phyloP scores from a whole-genome alignment of 2,329 filamentous ascomycete species.

The Apiospora arundinis region DNA sequence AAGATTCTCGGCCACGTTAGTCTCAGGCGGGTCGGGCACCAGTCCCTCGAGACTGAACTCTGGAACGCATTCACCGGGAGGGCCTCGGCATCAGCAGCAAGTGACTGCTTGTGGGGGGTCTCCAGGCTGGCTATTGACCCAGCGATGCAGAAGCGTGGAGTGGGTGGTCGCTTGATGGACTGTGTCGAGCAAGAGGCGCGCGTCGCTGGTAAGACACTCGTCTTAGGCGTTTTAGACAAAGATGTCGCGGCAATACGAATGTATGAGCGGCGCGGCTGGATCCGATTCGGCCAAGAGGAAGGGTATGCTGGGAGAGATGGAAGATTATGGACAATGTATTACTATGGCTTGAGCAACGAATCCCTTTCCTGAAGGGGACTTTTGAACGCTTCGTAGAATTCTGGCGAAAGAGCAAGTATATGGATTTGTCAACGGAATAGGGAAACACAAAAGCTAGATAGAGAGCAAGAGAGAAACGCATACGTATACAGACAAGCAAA shows the following conservation, averaged over 20 bases:
- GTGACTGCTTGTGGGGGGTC: constrained; percentile 1
- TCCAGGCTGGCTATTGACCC: constrained; percentile 17
- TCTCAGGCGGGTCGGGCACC: not conserved
- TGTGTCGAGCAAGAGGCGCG: not conserved
- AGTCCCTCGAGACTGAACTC: not conserved
- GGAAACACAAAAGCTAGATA: not conserved
- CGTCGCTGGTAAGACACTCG: not conserved
- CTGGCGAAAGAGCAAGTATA: too few species aligned
- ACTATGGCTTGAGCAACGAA: not conserved
- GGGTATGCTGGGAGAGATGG: not conserved
- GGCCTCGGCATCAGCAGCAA: not conserved
- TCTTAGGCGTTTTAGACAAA: constrained; percentile 19
- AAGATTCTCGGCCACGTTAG: constrained; percentile 19
- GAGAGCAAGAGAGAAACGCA: not conserved
- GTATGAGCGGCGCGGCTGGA: constrained; percentile 21
- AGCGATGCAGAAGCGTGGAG: not conserved
- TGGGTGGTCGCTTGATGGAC: constrained; percentile 13
- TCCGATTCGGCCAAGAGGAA: constrained; percentile 2
- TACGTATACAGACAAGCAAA: not conserved
- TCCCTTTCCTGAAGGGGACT: not conserved
- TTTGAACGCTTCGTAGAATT: too few species aligned
- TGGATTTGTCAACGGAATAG: not conserved
- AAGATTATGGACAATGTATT: constrained; percentile 6
- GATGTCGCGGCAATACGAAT: constrained; percentile 12
- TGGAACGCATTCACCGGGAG: not conserved